Conservation (phyloP, 75 land plant species). For the Picea sitchensis region DNA sequence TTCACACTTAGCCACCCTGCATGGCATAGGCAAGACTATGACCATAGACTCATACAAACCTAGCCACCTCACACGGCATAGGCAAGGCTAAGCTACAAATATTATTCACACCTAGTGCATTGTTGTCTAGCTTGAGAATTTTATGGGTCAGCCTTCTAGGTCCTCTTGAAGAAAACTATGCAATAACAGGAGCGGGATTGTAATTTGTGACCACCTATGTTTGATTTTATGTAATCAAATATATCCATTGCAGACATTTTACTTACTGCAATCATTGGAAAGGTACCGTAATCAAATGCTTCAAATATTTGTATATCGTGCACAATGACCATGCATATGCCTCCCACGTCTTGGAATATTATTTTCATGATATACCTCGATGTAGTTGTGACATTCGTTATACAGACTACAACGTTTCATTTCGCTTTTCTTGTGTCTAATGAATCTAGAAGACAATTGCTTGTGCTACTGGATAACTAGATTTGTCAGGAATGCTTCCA, state of each 20-base stretch:
- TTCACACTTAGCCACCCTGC: too few species aligned
- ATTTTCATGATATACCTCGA: slow-evolving; percentile 5
- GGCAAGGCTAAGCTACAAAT: too few species aligned
- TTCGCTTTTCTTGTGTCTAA: slow-evolving; percentile 36
- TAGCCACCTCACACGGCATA: too few species aligned
- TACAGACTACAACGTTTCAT: slow-evolving; percentile 65
- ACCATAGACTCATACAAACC: too few species aligned
- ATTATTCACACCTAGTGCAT: too few species aligned
- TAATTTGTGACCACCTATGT: not conserved
- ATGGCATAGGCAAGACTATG: too few species aligned
- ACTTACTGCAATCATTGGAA: slow-evolving; percentile 38
- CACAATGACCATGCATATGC: slow-evolving; percentile 47
- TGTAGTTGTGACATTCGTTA: not conserved
- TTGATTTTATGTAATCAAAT: slow-evolving; percentile 48
- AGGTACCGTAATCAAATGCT: slow-evolving; percentile 19
- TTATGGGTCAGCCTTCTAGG: too few species aligned
- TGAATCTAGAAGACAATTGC: slow-evolving; percentile 29
- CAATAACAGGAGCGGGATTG: too few species aligned
- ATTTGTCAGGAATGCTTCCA: too few species aligned
- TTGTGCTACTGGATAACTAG: too few species aligned
- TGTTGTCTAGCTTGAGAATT: too few species aligned
- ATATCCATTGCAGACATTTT: slow-evolving; percentile 26
- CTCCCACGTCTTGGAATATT: slow-evolving; percentile 43
- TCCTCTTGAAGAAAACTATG: too few species aligned
- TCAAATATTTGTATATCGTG: slow-evolving; percentile 26